Evolutionary conservation across 164 flowering plant genomes (phyloP).

Genomic region (Umbilicus rupestris): DNA sequence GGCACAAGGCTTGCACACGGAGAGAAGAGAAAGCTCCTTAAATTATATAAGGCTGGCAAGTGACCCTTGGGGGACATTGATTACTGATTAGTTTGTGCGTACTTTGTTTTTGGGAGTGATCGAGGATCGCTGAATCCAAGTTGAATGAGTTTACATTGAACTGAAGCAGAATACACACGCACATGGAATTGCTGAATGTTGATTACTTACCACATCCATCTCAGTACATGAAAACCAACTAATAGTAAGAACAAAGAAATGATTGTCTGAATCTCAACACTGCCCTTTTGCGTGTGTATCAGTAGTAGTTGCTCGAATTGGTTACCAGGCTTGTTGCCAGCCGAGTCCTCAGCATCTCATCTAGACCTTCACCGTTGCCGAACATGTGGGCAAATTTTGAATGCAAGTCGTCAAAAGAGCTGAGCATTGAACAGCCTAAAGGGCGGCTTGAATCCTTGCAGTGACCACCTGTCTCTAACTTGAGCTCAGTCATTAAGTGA

Average conservation of each 20-base stretch:
- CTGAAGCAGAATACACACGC: no score
- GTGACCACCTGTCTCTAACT: constrained; percentile 37
- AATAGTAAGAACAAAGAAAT: not conserved
- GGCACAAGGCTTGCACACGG: not conserved
- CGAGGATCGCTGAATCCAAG: no score
- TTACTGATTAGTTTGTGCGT: no score
- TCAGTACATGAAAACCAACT: not conserved
- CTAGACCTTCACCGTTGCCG: not conserved
- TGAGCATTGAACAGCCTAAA: not conserved
- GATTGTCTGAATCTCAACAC: not conserved
- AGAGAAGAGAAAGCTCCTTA: no score
- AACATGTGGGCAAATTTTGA: constrained; percentile 2
- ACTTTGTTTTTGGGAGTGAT: no score
- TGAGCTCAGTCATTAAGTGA: constrained; percentile 18
- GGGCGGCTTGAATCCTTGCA: constrained; percentile 26
- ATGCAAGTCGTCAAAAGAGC: not conserved
- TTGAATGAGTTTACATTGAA: no score
- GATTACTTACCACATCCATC: not conserved
- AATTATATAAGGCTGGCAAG: not conserved
- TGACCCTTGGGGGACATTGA: not conserved
- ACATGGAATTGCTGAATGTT: no score
- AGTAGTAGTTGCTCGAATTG: not conserved
- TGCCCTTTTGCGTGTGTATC: not conserved
- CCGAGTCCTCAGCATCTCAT: not conserved
- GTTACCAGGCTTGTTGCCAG: not conserved